Percentiles rank a stretch among this genome's conserved stretches.
Evolutionary conservation across 2,329 filamentous ascomycete species (phyloP).

Genomic region (Alternaria sp.): DNA sequence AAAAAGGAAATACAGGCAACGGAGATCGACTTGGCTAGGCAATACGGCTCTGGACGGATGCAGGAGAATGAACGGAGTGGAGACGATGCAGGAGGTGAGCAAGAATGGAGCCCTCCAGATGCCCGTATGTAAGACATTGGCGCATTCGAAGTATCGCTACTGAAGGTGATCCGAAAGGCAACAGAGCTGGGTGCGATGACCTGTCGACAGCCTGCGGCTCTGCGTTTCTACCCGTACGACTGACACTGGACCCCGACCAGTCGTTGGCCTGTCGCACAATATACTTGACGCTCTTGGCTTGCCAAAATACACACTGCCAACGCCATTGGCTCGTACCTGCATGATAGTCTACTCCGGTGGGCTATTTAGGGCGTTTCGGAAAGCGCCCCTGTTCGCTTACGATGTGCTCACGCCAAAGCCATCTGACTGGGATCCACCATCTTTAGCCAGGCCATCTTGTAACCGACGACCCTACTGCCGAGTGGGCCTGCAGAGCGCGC

Average conservation of each 20-base stretch:
- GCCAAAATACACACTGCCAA: slow-evolving; percentile 6
- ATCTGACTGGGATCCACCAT: slow-evolving; percentile 25
- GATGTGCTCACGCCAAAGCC: slow-evolving; percentile 11
- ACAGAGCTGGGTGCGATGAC: not conserved
- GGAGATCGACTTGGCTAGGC: slow-evolving; percentile 7
- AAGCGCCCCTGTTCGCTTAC: slow-evolving; percentile 30
- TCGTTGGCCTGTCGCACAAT: slow-evolving; percentile 12
- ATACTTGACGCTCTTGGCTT: slow-evolving; percentile 21
- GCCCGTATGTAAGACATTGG: not conserved
- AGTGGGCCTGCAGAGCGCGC: slow-evolving; percentile 36
- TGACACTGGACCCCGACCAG: slow-evolving; percentile 9
- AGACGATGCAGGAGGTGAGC: slow-evolving; percentile 8
- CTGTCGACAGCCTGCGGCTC: slow-evolving; percentile 3
- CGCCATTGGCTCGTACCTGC: slow-evolving; percentile 31
- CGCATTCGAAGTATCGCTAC: not conserved
- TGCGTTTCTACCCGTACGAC: slow-evolving; percentile 1
- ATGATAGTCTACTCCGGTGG: slow-evolving; percentile 27
- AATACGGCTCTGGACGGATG: slow-evolving; percentile 11
- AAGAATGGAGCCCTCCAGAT: not conserved
- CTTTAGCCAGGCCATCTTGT: slow-evolving; percentile 15
- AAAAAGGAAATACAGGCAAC: slow-evolving; percentile 8
- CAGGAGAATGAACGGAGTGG: not conserved
- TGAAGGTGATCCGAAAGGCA: not conserved
- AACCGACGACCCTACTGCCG: slow-evolving; percentile 21
- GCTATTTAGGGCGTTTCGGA: slow-evolving; percentile 40